Percentiles rank a stretch among this genome's conserved stretches.
Conservation (phyloP, 1,284 basidiomycete species). For the Marasmius sp. region DNA sequence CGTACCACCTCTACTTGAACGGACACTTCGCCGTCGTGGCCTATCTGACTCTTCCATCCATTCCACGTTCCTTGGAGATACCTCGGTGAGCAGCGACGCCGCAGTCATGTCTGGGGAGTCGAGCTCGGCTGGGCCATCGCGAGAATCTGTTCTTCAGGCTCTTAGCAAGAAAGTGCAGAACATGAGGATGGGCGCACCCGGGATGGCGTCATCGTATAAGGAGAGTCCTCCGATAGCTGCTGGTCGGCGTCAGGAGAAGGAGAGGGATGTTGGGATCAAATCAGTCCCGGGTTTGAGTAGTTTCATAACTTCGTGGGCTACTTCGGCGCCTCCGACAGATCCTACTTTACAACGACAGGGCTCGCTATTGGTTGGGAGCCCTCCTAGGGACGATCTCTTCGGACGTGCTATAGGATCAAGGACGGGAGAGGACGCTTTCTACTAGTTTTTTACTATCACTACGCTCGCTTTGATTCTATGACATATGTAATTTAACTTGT, state of each 20-base stretch:
- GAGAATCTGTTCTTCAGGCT: constrained; percentile 49
- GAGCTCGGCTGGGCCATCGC: constrained; percentile 30
- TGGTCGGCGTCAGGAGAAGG: neutral
- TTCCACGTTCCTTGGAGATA: constrained; percentile 63
- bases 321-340: neutral
- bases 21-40: constrained; percentile 74
- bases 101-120: neutral
- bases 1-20: constrained; percentile 53
- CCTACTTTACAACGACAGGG: neutral
- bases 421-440: neutral
- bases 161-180: constrained; percentile 53
- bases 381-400: neutral
- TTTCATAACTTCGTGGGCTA: neutral
- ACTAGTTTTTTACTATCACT: neutral
- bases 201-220: constrained; percentile 1
- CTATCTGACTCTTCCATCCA: constrained; percentile 90
- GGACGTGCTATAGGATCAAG: neutral
- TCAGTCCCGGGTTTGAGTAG: neutral
- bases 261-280: neutral
- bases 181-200: constrained; percentile 27
- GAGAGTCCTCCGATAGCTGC: neutral
- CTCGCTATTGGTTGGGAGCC: neutral
- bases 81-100: constrained; percentile 17
- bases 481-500: neutral
- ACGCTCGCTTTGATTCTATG: neutral